Base-by-base conservation (phyloP, 106 monocot genomes). In the Dioscorea alata region DNA sequence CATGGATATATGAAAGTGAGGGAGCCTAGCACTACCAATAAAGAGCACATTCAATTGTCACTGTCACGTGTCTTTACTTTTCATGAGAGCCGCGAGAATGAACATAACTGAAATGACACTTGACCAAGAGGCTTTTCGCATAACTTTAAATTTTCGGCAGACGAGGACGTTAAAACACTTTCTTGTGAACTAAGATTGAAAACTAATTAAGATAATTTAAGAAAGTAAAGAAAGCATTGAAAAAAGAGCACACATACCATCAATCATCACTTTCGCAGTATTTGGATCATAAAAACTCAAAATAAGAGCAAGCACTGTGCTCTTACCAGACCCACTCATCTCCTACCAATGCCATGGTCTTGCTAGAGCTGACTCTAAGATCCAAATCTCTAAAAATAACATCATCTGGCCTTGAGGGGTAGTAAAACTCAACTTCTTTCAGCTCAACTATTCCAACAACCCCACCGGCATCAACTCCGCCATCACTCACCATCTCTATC, bases 341-440 rank as follows among this genome's bases (percentile, higher is more conserved):
- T 60, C 71, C 71, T 2, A 70, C 34, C 48, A 70, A 35, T 22
- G 70, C 59, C 59, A 71, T 54, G 34, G 34, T 79, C 58, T 76
- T 84, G 35, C 88, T 84, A 17, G 81, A 81, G 63, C 56, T 84
- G 72, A 88, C 78, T 31, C 23, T 78, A 31, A 88, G 57, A 68
- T 84, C 59, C n/a, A 88, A 81, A 2, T 75, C 78, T 50, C 33
- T 81, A 42, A 88, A 88, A 22, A 84, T 78, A 2, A 69, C 8
- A 21, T 76, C 81, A 18, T 84, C 84, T 18, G 88, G 84, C 75
- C 88, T 81, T 6, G 84, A 74, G 23, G 88, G 84, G 61, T 88
- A 88, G 1, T 59, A 59, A 59, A 88, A 88, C 31, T 88, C 69
- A 5, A 88, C 81, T 4, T 78, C 75, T 50, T 58, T 75, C 61